Percentiles rank a stretch among this genome's conserved stretches.
Conservation (phyloP, 1,139 yeast genomes). For the Scheffersomyces titani region DNA sequence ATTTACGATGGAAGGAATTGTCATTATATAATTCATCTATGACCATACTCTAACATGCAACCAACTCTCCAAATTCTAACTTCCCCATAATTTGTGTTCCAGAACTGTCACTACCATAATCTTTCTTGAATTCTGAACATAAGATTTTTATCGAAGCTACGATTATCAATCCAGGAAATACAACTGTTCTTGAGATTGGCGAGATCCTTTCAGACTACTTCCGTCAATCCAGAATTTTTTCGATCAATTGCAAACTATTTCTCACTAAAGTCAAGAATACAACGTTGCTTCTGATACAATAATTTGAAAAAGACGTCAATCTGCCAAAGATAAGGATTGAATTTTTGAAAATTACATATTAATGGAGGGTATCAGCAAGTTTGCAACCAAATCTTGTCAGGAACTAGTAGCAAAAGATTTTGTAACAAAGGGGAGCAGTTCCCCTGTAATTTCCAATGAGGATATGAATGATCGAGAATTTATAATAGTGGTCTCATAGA, state of each 20-base stretch:
- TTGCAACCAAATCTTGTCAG: too few species aligned
- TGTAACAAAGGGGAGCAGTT: background rate
- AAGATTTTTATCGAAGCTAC: too few species aligned
- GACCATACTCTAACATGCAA: background rate
- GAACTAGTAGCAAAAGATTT: background rate
- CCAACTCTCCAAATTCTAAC: background rate
- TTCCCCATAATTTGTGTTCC: background rate
- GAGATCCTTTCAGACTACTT: too few species aligned
- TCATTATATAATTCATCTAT: background rate
- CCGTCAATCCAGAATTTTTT: background rate
- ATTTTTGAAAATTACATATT: too few species aligned
- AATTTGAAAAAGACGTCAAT: background rate
- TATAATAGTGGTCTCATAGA: background rate
- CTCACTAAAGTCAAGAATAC: background rate
- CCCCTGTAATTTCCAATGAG: background rate
- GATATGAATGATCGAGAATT: background rate
- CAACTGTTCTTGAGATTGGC: too few species aligned
- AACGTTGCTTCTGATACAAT: background rate
- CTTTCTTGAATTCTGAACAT: background rate
- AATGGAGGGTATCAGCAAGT: too few species aligned
- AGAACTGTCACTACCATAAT: background rate
- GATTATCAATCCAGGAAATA: too few species aligned
- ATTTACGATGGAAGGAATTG: background rate
- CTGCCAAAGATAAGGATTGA: background rate
- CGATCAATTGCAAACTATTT: background rate